These are phyloP conservation scores for Clonostachys chloroleuca DNA, from an alignment of 2,329 filamentous ascomycete species.

Conservation along the genomic window DNA sequence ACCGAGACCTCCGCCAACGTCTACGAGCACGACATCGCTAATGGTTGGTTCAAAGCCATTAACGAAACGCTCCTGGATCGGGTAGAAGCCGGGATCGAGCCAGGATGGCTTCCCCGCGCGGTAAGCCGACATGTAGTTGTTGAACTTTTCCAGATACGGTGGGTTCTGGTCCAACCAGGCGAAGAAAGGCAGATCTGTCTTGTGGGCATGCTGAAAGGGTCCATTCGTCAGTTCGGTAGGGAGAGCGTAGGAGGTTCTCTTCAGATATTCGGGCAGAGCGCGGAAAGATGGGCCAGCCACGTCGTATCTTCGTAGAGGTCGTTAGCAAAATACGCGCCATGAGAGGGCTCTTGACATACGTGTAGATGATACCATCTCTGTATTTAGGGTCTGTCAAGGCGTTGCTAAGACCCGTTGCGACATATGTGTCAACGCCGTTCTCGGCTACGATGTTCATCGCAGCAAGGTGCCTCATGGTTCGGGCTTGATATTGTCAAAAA, in stretches of 20 bases:
- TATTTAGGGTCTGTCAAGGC: constrained; percentile 19
- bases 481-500: neutral
- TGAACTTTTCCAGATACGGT: constrained; percentile 23
- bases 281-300: too few species aligned
- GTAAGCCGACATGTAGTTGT: constrained; percentile 27
- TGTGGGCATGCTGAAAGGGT: constrained; percentile 17
- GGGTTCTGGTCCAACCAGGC: constrained; percentile 18
- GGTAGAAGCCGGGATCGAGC: constrained; percentile 27
- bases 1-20: constrained; percentile 26
- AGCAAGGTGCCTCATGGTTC: constrained; percentile 19
- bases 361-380: constrained; percentile 22
- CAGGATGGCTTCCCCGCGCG: constrained; percentile 22
- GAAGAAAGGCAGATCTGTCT: constrained; percentile 25
- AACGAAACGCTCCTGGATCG: constrained; percentile 21
- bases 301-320: constrained; percentile 9
- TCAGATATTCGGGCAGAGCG: constrained; percentile 21
- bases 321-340: neutral
- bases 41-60: constrained; percentile 15
- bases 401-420: constrained; percentile 25
- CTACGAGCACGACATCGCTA: constrained; percentile 20
- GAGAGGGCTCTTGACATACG: constrained; percentile 10
- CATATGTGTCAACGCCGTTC: constrained; percentile 23
- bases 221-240: constrained; percentile 10
- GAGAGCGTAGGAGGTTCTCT: constrained; percentile 17
- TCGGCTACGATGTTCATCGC: constrained; percentile 32